These are phyloP conservation scores for Nicotiana otophora DNA, from an alignment of 257 asterid species.

Conservation along the genomic window DNA sequence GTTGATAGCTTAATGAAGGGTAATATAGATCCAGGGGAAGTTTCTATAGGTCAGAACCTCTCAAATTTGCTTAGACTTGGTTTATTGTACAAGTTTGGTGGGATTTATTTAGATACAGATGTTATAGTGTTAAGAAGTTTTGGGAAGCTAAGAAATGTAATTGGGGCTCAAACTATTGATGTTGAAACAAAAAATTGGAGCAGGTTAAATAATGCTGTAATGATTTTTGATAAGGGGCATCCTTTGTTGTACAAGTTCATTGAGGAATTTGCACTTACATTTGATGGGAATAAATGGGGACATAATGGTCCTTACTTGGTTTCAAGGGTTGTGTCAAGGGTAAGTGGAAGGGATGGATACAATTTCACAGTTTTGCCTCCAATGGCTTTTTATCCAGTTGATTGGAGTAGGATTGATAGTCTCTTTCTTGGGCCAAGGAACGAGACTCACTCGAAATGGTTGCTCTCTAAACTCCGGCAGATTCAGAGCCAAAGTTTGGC, in stretches of 20 bases:
- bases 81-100: constrained; percentile 75
- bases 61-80: constrained; percentile 84
- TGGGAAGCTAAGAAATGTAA: constrained; percentile 37
- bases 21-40: constrained; percentile 59
- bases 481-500: constrained; percentile 52
- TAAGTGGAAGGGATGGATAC: constrained; percentile 49
- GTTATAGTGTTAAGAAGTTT: constrained; percentile 53
- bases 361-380: constrained; percentile 66
- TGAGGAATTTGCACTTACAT: constrained; percentile 83
- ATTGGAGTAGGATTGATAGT: constrained; percentile 65
- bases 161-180: constrained; percentile 80
- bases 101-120: constrained; percentile 83
- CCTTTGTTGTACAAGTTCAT: constrained; percentile 75
- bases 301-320: constrained; percentile 94
- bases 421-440: constrained; percentile 57
- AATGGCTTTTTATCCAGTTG: constrained; percentile 82
- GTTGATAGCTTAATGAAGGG: constrained; percentile 54
- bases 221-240: constrained; percentile 80
- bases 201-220: constrained; percentile 81
- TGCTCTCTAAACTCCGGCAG: constrained; percentile 46
- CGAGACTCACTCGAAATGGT: constrained; percentile 52
- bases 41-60: constrained; percentile 77
- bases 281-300: constrained; percentile 97
- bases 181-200: constrained; percentile 63
- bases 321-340: constrained; percentile 75